These are phyloP conservation scores for Colletotrichum destructivum DNA, from an alignment of 2,329 filamentous ascomycete species.

Conservation along the genomic window DNA sequence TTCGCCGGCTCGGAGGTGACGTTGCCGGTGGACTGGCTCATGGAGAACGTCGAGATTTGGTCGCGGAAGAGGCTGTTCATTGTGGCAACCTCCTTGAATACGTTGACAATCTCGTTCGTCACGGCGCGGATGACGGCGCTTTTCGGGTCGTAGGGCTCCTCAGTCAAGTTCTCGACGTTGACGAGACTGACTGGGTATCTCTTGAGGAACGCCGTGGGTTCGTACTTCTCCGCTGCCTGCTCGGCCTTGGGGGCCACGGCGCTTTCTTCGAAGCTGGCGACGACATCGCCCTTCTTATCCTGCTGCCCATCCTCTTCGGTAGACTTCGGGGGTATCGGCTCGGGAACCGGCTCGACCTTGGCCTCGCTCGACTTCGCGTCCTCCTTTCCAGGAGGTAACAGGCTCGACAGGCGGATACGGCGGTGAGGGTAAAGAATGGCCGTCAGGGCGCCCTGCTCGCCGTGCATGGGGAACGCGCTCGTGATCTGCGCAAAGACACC, in stretches of 20 bases:
- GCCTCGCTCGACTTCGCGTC: conserved; percentile 67
- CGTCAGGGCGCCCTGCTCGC: conserved; percentile 88
- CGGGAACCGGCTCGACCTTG: conserved; percentile 67
- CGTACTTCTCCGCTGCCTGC: conserved; percentile 72
- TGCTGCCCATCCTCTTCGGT: conserved; percentile 66
- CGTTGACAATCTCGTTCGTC: conserved; percentile 98
- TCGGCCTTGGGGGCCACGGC: conserved; percentile 73
- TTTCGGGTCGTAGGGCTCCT: conserved; percentile 92
- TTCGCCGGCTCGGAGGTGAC: conserved; percentile 96
- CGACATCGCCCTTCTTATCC: conserved; percentile 92
- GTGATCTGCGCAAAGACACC: conserved; percentile 99
- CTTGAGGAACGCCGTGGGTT: conserved; percentile 91
- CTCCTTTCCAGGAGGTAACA: conserved; percentile 78
- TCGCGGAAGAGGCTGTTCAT: conserved; percentile 97
- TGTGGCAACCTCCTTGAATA: conserved; percentile 96
- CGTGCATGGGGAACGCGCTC: conserved; percentile 91
- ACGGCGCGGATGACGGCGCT: conserved; percentile 91
- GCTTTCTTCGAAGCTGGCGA: conserved; percentile 95
- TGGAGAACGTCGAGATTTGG: conserved; percentile 96
- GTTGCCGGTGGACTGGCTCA: conserved; percentile 94
- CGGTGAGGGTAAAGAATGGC: conserved; percentile 97
- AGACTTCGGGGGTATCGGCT: conserved; percentile 70
- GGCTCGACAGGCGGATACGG: conserved; percentile 88
- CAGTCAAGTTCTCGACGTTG: conserved; percentile 92
- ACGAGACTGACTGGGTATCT: conserved; percentile 95